Conservation (phyloP, 73 alveolate genomes). For the Paramecium sexaurelia region DNA sequence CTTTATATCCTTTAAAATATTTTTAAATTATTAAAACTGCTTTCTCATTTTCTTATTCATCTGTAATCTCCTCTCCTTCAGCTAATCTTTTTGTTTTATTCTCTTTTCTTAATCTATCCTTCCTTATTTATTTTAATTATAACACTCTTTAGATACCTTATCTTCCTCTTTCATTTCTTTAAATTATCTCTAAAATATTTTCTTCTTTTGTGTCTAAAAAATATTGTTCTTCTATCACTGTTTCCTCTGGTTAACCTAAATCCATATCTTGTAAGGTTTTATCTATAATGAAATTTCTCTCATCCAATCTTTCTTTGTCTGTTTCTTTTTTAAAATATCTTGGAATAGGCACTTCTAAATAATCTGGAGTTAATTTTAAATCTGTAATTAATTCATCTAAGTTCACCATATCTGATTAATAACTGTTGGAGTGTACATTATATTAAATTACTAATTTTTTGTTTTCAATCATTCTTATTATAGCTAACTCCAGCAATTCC, state of each 20-base stretch:
- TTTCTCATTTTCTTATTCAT: conserved; percentile 75
- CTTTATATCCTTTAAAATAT: conserved; percentile 84
- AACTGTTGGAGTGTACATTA: conserved; percentile 51
- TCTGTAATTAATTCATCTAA: conserved; percentile 95
- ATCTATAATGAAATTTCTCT: conserved; percentile 79
- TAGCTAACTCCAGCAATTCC: conserved; percentile 91
- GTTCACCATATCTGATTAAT: conserved; percentile 75
- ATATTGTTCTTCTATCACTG: conserved; percentile 76
- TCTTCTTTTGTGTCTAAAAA: conserved; percentile 77
- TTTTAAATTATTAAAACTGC: conserved; percentile 78
- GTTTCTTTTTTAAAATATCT: conserved; percentile 94
- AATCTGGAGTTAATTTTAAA: conserved; percentile 93
- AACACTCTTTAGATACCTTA: conserved; percentile 81
- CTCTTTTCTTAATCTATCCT: conserved; percentile 64
- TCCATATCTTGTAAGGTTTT: conserved; percentile 71
- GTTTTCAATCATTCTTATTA: conserved; percentile 88
- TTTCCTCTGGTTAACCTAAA: conserved; percentile 84
- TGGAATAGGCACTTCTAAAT: conserved; percentile 95
- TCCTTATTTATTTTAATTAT: conserved; percentile 62
- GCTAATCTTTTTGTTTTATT: conserved; percentile 73
- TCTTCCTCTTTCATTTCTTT: conserved; percentile 95
- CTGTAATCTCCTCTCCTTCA: conserved; percentile 78
- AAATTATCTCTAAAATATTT: conserved; percentile 81
- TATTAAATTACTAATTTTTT: conserved; percentile 74
- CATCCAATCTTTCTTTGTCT: conserved; percentile 79